Percentiles rank a stretch among this genome's conserved stretches.
Conservation (phyloP, 495 filamentous ascomycete genomes). For the Neurospora terricola region DNA sequence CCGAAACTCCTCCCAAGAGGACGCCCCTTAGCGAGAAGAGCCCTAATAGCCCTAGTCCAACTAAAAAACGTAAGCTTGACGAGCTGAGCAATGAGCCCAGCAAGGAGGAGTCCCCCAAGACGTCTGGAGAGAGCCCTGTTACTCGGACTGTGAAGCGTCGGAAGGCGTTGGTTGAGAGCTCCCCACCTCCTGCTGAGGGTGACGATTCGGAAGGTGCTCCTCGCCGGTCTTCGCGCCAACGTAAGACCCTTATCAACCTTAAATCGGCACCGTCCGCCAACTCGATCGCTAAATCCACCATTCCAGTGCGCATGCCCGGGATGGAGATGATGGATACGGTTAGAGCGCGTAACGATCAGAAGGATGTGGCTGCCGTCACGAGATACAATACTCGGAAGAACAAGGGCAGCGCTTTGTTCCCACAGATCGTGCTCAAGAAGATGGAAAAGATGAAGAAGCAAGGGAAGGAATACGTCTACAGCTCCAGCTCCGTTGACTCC, state of each 20-base stretch:
- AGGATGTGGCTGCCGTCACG: slow-evolving; percentile 39
- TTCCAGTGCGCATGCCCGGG: slow-evolving; percentile 22
- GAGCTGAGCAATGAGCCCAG: slow-evolving; percentile 7
- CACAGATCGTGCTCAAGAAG: slow-evolving; percentile 19
- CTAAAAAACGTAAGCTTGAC: slow-evolving; percentile 26
- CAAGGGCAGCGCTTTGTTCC: slow-evolving; percentile 32
- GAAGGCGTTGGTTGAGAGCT: background rate
- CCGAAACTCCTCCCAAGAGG: slow-evolving; percentile 21
- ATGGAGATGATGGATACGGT: slow-evolving; percentile 17
- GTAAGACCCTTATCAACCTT: slow-evolving; percentile 16
- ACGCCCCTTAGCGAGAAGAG: slow-evolving; percentile 29
- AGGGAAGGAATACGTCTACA: background rate
- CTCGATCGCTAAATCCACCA: slow-evolving; percentile 19
- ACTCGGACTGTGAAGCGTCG: background rate
- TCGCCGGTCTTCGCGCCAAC: slow-evolving; percentile 20
- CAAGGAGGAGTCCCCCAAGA: slow-evolving; percentile 3
- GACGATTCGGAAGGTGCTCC: slow-evolving; percentile 6
- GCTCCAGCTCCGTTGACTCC: background rate
- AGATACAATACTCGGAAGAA: slow-evolving; percentile 46
- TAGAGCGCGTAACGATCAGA: slow-evolving; percentile 34
- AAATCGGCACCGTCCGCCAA: slow-evolving; percentile 22
- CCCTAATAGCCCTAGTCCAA: slow-evolving; percentile 26
- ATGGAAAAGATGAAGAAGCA: slow-evolving; percentile 24
- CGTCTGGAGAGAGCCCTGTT: background rate
- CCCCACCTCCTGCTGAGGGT: background rate